phyloP scores from a whole-genome alignment of 1,284 basidiomycete species.

The Golubevia pallescens region DNA sequence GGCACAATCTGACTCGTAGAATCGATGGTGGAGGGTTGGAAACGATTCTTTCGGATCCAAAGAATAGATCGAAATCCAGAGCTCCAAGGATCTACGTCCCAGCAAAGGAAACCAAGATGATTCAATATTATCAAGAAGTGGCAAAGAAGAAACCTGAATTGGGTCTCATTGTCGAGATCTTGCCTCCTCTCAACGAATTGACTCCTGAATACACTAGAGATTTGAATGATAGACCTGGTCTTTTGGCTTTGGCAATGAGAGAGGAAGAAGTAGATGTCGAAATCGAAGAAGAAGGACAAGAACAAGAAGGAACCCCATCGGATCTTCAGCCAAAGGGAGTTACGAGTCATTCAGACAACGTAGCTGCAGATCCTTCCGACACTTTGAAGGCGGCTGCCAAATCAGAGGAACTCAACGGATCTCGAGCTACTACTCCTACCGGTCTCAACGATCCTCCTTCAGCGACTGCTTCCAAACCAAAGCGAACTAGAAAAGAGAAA shows the following conservation, averaged over 20 bases:
- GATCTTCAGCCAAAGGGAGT: not conserved
- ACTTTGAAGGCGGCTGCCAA: not conserved
- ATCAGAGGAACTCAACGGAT: not conserved
- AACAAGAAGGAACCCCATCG: too few relatives aligned
- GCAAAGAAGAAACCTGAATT: constrained; percentile 71
- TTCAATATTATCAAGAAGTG: constrained; percentile 79
- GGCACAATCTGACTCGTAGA: constrained; percentile 92
- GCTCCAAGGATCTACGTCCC: constrained; percentile 90
- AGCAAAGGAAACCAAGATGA: constrained; percentile 87
- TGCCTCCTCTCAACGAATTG: constrained; percentile 77
- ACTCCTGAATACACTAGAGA: constrained; percentile 89
- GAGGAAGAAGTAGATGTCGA: constrained; percentile 67
- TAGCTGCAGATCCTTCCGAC: not conserved
- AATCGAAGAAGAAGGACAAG: constrained; percentile 72
- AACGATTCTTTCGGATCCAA: constrained; percentile 94
- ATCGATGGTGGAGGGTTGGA: constrained; percentile 97
- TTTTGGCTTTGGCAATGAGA: constrained; percentile 90
- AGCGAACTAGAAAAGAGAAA: not conserved
- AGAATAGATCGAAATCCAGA: constrained; percentile 70
- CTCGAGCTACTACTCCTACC: not conserved
- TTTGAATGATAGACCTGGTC: constrained; percentile 89
- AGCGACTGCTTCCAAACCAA: not conserved
- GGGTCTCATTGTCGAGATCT: constrained; percentile 85
- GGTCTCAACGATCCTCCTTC: not conserved
- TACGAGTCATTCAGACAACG: not conserved